Evolutionary conservation across 2,329 filamentous ascomycete species (phyloP).

Genomic region (Penicillium hordei): DNA sequence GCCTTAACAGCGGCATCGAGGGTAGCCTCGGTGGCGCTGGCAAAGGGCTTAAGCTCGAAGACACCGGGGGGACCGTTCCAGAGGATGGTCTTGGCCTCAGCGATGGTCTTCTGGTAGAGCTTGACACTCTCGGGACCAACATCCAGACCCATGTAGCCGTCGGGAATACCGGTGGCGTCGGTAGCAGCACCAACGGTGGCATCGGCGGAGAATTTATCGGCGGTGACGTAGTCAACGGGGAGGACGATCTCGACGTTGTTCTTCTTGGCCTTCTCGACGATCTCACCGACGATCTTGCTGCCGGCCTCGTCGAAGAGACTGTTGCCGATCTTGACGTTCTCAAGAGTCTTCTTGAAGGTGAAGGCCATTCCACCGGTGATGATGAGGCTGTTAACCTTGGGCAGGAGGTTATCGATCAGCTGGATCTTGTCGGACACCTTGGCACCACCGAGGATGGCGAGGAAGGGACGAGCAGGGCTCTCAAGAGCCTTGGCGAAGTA

Average conservation of each 20-base stretch:
- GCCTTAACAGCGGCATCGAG: slow-evolving; percentile 84
- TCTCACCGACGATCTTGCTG: slow-evolving; percentile 81
- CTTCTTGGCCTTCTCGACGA: slow-evolving; percentile 94
- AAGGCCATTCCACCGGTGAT: slow-evolving; percentile 99
- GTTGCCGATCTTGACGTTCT: slow-evolving; percentile 84
- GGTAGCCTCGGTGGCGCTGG: slow-evolving; percentile 85
- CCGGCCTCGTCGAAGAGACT: slow-evolving; percentile 92
- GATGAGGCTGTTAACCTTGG: slow-evolving; percentile 95
- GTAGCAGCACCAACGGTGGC: slow-evolving; percentile 79
- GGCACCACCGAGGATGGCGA: slow-evolving; percentile 95
- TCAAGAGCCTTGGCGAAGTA: slow-evolving; percentile 98
- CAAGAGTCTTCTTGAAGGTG: slow-evolving; percentile 99
- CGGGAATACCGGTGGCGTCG: slow-evolving; percentile 84
- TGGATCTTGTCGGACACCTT: slow-evolving; percentile 99
- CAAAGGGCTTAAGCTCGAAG: slow-evolving; percentile 95
- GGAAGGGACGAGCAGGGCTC: slow-evolving; percentile 89
- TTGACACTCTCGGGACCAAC: slow-evolving; percentile 85
- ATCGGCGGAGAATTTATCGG: slow-evolving; percentile 88
- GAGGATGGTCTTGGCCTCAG: slow-evolving; percentile 89
- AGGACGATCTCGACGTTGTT: slow-evolving; percentile 94
- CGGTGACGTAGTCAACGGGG: slow-evolving; percentile 92
- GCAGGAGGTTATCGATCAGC: slow-evolving; percentile 96
- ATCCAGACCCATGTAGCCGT: slow-evolving; percentile 98
- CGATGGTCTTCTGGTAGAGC: slow-evolving; percentile 84
- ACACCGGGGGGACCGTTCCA: slow-evolving; percentile 99